Conservation (phyloP, 192 early-diverging fungal genomes). For the Phlyctochytrium arcticum region DNA sequence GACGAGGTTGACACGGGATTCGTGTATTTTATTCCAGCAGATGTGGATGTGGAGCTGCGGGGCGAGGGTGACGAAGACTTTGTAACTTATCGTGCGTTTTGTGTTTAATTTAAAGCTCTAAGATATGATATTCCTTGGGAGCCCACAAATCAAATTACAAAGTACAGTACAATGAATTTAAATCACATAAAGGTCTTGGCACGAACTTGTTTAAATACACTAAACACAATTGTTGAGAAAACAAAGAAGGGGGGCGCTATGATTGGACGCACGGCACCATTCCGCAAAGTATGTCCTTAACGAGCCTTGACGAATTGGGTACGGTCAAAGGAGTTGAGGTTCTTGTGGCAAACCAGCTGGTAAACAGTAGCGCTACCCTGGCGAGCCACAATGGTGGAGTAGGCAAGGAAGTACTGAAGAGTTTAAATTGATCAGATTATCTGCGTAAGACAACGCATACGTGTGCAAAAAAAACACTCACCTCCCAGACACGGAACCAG, state of each 20-base stretch:
- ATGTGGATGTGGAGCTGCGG: slow-evolving; percentile 42
- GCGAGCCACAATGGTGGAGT: slow-evolving; percentile 91
- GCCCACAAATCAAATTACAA: not conserved
- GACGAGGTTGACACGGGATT: slow-evolving; percentile 54
- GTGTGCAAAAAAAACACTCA: slow-evolving; percentile 11
- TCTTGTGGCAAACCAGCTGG: slow-evolving; percentile 97
- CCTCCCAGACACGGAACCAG: slow-evolving; percentile 95
- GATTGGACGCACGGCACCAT: no score
- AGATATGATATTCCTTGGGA: not conserved
- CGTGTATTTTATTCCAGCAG: slow-evolving; percentile 75
- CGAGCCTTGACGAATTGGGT: slow-evolving; percentile 41
- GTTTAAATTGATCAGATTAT: not conserved
- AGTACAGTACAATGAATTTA: not conserved
- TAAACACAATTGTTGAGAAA: no score
- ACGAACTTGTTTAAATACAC: no score
- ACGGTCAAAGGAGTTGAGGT: slow-evolving; percentile 92
- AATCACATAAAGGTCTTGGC: not conserved
- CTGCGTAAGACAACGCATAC: not conserved
- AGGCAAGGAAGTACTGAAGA: slow-evolving; percentile 82
- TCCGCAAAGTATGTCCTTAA: no score
- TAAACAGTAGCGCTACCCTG: slow-evolving; percentile 96
- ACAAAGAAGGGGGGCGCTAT: no score
- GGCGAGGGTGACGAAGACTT: slow-evolving; percentile 25
- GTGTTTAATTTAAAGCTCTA: slow-evolving; percentile 20
- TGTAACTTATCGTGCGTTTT: slow-evolving; percentile 46